Conservation (phyloP, 371 early-diverging fungal genomes). For the Parasitella parasitica region DNA sequence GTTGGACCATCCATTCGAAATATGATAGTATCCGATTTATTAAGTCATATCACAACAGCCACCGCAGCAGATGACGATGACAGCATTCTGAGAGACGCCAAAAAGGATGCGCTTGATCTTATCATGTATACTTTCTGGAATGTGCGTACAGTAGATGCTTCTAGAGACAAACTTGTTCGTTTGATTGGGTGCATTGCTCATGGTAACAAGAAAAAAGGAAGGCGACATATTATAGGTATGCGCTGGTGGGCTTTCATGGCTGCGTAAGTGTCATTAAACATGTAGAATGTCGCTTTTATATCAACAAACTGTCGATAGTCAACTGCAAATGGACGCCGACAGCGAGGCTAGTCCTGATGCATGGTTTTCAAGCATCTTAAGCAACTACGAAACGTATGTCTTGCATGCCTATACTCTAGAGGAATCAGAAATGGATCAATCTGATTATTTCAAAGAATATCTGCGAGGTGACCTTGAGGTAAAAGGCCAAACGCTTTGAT, state of each 20-base stretch:
- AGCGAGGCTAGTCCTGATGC: not conserved
- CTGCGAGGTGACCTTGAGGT: slow-evolving; percentile 32
- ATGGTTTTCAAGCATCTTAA: slow-evolving; percentile 19
- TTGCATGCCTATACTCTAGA: slow-evolving; percentile 3
- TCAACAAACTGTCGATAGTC: not conserved
- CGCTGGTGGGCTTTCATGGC: slow-evolving; percentile 45
- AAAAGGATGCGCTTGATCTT: slow-evolving; percentile 32
- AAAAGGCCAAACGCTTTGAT: too few relatives aligned
- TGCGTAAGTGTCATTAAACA: slow-evolving; percentile 21
- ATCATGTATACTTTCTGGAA: slow-evolving; percentile 30
- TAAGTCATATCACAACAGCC: not conserved
- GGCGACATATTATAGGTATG: slow-evolving; percentile 30
- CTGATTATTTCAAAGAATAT: slow-evolving; percentile 13
- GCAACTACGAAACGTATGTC: slow-evolving; percentile 16
- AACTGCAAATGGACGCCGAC: not conserved
- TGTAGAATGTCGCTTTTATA: too few relatives aligned
- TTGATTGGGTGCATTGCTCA: slow-evolving; percentile 28
- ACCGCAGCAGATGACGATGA: slow-evolving; percentile 15
- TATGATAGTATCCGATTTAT: slow-evolving; percentile 5
- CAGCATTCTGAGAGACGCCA: slow-evolving; percentile 10
- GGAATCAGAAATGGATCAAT: slow-evolving; percentile 1
- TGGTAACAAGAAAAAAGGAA: slow-evolving; percentile 14
- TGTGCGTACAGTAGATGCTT: slow-evolving; percentile 7
- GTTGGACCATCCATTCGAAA: slow-evolving; percentile 29
- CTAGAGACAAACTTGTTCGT: slow-evolving; percentile 24